Evolutionary conservation across 306 rosid genomes (phyloP), one percentile per base, ranked within the genome.

Genomic region (Echinosophora koreensis): DNA sequence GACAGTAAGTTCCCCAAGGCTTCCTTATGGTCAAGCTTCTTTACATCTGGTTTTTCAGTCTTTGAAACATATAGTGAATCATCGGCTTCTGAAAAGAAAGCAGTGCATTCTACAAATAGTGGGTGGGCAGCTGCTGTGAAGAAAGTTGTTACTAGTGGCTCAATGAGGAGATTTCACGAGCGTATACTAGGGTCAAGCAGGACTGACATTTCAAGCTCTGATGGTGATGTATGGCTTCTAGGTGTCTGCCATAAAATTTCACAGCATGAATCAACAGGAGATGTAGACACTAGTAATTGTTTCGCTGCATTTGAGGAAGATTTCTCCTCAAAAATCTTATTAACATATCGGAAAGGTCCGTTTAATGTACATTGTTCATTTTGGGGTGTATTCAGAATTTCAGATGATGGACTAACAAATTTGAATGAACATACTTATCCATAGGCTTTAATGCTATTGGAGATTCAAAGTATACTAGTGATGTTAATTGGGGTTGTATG

Each of bases 401-500:
- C 50, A 44, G 34, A 69, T 67, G 12, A 44, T 58, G 35, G 39
- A 76, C 82, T 46, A 32, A 73, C 73, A 64, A 35, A 58, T 61
- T 66, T 57, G 59, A 57, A 4, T 66, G 66, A 78, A 37, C 72
- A 27, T 55, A 47, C 71, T 65, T 66, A 35, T 71, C 73, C 85
- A 3, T 66, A 94, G 98, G 98, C 18, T 95, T 95, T 77, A 85
- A 86, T 79, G 91, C 84, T 58, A 90, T 95, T 71, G 90, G 86
- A 58, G 94, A 92, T 80, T 83, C 97, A 51, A 92, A 89, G 82
- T 90, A 91, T 82, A 92, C 94, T 32, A 92, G 96, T 76, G 99
- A 95, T 77, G 97, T 92, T 46, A 84, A 82, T 70, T 95, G 99
- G 99, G 99, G 99, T 44, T 95, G 99, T 71, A 95, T 95, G 99